Percentiles rank a stretch among this genome's conserved stretches.
These are phyloP conservation scores for Alternaria sp. DNA, from an alignment of 2,329 filamentous ascomycete genomes.

Conservation along the genomic window DNA sequence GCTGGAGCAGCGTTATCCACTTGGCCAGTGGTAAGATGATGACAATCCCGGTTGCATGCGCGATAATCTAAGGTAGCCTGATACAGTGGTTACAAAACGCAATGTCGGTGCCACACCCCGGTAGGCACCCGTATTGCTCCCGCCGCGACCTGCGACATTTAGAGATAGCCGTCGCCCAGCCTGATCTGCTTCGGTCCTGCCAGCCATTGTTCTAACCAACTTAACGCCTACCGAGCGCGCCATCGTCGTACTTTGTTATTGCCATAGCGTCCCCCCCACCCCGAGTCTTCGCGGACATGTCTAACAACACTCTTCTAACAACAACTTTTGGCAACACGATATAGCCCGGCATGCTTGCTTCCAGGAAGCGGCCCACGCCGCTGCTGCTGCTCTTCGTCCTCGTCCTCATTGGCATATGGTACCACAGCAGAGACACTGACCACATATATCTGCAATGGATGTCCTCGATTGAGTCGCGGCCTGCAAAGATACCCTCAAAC, in stretches of 20 bases:
- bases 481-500: slow-evolving; percentile 43
- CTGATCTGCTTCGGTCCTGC: slow-evolving; percentile 16
- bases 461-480: slow-evolving; percentile 33
- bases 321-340: slow-evolving; percentile 8
- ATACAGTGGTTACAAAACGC: slow-evolving; percentile 34
- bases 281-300: slow-evolving; percentile 26
- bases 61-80: slow-evolving; percentile 27
- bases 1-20: slow-evolving; percentile 4
- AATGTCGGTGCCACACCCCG: slow-evolving; percentile 22
- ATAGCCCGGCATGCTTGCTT: slow-evolving; percentile 40
- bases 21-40: slow-evolving; percentile 16
- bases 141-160: slow-evolving; percentile 24
- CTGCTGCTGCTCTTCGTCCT: slow-evolving; percentile 39
- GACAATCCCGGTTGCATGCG: slow-evolving; percentile 10
- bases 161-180: slow-evolving; percentile 24
- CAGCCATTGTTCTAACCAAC: slow-evolving; percentile 10
- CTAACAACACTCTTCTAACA: slow-evolving; percentile 26
- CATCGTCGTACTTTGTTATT: slow-evolving; percentile 1
- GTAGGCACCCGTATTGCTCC: slow-evolving; percentile 14
- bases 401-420: slow-evolving; percentile 38
- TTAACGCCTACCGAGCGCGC: neutral
- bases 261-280: slow-evolving; percentile 4
- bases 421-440: slow-evolving; percentile 38
- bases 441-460: slow-evolving; percentile 42
- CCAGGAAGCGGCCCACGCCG: slow-evolving; percentile 42